phyloP scores from a whole-genome alignment of 208 protist species.

The Lotmaria passim region DNA sequence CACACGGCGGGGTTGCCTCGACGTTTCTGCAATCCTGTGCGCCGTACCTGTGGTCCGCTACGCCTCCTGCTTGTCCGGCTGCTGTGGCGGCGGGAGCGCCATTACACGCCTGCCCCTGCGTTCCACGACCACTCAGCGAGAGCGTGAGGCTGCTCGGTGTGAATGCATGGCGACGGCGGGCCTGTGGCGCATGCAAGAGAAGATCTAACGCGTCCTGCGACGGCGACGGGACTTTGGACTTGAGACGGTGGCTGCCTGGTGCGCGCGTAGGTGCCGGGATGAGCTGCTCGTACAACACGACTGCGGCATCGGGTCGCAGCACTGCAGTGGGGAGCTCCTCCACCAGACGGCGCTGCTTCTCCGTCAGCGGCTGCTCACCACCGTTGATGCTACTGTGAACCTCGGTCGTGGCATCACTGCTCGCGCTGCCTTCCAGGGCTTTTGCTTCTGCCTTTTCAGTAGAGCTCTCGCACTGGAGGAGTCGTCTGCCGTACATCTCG shows the following conservation, averaged over 20 bases:
- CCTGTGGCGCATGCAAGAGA: background rate
- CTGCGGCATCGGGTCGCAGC: conserved; percentile 38
- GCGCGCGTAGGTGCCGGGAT: conserved; percentile 18
- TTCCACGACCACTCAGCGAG: background rate
- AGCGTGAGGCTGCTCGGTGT: conserved; percentile 3
- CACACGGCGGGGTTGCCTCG: no score
- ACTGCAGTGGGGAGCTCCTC: conserved; percentile 8
- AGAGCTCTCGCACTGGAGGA: background rate
- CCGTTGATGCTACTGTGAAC: conserved; percentile 5
- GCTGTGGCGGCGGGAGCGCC: background rate
- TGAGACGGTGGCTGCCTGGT: background rate
- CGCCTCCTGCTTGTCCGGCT: background rate
- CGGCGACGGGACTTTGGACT: background rate
- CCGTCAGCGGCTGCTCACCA: background rate
- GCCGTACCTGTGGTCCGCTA: no score
- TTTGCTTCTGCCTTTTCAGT: background rate
- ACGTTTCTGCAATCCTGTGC: no score
- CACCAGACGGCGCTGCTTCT: conserved; percentile 5
- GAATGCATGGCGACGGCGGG: background rate
- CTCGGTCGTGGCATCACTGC: background rate
- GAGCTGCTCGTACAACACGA: conserved; percentile 39
- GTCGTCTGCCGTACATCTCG: conserved; percentile 2
- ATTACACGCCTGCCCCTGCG: background rate
- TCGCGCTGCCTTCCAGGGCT: background rate
- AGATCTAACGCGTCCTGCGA: conserved; percentile 6